Evolutionary conservation across 331 rosid genomes (phyloP).

Genomic region (Ulmus americana): DNA sequence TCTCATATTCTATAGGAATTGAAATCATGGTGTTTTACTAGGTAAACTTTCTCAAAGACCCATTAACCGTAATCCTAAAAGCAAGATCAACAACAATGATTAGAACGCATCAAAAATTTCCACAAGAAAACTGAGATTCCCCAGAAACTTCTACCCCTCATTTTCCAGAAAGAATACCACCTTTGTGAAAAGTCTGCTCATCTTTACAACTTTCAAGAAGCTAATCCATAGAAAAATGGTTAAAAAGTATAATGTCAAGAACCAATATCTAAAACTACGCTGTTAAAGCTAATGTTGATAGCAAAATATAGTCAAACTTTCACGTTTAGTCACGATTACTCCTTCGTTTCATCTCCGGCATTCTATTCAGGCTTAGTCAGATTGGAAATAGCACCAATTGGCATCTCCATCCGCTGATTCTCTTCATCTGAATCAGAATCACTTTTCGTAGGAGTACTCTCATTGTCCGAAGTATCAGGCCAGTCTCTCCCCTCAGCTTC

Average conservation of each 20-base stretch:
- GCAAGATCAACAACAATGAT: too few species aligned
- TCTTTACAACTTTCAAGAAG: conserved; percentile 12
- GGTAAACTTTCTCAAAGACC: too few species aligned
- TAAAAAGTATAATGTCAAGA: background rate
- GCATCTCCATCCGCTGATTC: conserved; percentile 24
- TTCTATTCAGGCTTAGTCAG: conserved; percentile 1
- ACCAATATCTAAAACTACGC: background rate
- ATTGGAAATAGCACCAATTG: conserved; percentile 23
- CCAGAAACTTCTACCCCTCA: background rate
- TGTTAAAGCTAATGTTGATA: background rate
- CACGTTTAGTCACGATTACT: background rate
- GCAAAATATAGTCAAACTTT: background rate
- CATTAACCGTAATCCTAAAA: too few species aligned
- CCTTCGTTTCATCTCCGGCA: conserved; percentile 9
- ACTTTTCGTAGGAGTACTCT: conserved; percentile 47
- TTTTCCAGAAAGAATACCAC: background rate
- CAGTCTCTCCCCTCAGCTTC: conserved; percentile 37
- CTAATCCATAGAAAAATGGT: background rate
- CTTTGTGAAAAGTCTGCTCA: background rate
- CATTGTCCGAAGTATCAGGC: conserved; percentile 28
- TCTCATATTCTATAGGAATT: too few species aligned
- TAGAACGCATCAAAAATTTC: background rate
- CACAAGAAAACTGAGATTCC: conserved; percentile 13
- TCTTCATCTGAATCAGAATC: conserved; percentile 33
- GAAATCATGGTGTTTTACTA: too few species aligned